These are phyloP conservation scores for Zhuliangozyma parablackwelliae DNA, from an alignment of 1,139 yeast species.

Conservation along the genomic window DNA sequence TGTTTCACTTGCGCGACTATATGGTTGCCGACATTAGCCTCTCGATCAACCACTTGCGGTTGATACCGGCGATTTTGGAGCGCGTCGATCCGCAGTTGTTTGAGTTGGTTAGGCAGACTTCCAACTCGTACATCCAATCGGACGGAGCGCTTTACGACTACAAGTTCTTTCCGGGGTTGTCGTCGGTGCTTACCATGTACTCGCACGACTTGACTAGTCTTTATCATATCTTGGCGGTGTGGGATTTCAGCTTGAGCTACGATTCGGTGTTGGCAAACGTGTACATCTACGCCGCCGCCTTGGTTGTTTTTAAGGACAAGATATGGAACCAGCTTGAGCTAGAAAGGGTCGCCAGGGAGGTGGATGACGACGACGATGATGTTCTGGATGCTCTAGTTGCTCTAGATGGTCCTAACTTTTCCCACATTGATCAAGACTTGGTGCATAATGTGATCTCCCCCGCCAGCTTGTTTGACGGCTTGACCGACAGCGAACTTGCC, in stretches of 20 bases:
- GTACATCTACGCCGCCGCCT: conserved; percentile 55
- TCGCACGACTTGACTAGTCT: conserved; percentile 63
- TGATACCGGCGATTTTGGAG: conserved; percentile 61
- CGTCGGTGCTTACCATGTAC: conserved; percentile 73
- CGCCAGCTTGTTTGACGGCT: conserved; percentile 21
- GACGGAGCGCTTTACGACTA: conserved; percentile 36
- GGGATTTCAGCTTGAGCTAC: conserved; percentile 59
- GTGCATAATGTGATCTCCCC: conserved; percentile 43
- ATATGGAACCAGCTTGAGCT: conserved; percentile 27
- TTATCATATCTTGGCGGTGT: conserved; percentile 49
- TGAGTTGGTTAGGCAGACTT: conserved; percentile 39
- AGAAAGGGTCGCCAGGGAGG: conserved; percentile 7
- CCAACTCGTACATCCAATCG: conserved; percentile 21
- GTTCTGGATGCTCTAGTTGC: neutral
- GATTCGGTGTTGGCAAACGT: conserved; percentile 39
- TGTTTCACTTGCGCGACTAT: conserved; percentile 72
- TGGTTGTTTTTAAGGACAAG: conserved; percentile 37
- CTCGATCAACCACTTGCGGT: conserved; percentile 57
- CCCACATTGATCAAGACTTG: conserved; percentile 35
- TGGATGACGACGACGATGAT: no score
- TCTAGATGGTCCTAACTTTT: conserved; percentile 2
- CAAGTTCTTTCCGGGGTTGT: conserved; percentile 57
- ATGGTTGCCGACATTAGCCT: conserved; percentile 71
- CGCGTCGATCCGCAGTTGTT: conserved; percentile 50
- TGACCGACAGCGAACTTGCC: conserved; percentile 29